Evolutionary conservation across 2,329 filamentous ascomycete species (phyloP).

Genomic region (Sporothrix brasiliensis): DNA sequence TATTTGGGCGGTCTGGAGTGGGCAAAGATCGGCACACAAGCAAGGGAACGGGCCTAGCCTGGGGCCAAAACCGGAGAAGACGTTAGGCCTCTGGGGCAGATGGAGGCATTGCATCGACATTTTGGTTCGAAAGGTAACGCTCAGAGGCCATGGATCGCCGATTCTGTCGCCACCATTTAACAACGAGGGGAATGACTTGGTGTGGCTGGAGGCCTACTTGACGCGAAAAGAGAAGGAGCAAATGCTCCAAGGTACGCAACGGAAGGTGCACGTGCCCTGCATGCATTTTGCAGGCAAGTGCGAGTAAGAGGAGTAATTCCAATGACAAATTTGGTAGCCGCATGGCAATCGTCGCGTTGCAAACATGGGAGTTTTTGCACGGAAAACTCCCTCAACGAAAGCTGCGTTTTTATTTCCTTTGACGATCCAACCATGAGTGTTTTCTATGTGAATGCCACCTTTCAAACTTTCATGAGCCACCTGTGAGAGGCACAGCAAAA

Average conservation of each 20-base stretch:
- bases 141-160: too few species aligned
- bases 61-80: neutral
- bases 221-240: neutral
- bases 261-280: constrained; percentile 5
- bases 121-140: neutral
- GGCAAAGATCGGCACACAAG: constrained; percentile 1
- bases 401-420: neutral
- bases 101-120: constrained; percentile 8
- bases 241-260: neutral
- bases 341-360: neutral
- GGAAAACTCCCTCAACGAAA: neutral
- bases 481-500: constrained; percentile 18
- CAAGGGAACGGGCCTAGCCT: constrained; percentile 19
- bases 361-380: too few species aligned
- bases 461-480: neutral
- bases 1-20: neutral
- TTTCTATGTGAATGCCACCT: neutral
- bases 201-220: constrained; percentile 13
- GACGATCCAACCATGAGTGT: neutral
- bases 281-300: neutral
- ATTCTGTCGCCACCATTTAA: constrained; percentile 5
- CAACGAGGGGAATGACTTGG: neutral
- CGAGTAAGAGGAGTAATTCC: neutral
- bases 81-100: constrained; percentile 1
- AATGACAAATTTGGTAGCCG: neutral